These are phyloP conservation scores for Fusarium sp. DNA, from an alignment of 2,329 filamentous ascomycete species.

Conservation along the genomic window DNA sequence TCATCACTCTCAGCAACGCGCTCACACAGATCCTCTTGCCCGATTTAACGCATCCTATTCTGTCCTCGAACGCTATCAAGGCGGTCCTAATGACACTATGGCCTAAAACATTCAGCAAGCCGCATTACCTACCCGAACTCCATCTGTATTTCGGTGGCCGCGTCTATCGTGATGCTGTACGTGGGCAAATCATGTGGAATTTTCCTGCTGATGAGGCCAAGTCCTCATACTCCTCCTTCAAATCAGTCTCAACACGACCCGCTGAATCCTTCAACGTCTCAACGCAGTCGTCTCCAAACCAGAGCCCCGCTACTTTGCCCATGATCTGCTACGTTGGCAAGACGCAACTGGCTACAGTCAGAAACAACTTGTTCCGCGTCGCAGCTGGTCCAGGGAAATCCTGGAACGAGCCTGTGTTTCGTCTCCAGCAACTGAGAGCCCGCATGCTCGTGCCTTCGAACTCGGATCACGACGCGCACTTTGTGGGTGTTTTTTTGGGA, in stretches of 20 bases:
- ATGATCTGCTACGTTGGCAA: conserved; percentile 60
- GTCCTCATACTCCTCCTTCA: conserved; percentile 47
- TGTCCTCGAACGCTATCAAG: conserved; percentile 54
- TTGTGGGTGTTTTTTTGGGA: conserved; percentile 62
- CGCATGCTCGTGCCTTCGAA: conserved; percentile 59
- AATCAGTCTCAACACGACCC: conserved; percentile 51
- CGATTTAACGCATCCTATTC: conserved; percentile 46
- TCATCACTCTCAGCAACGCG: conserved; percentile 54
- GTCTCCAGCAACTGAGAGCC: conserved; percentile 58
- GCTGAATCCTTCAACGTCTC: conserved; percentile 45
- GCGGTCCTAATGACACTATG: conserved; percentile 57
- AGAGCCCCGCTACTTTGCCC: conserved; percentile 42
- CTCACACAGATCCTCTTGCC: conserved; percentile 55
- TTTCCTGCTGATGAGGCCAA: conserved; percentile 42
- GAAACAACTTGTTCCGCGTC: conserved; percentile 59
- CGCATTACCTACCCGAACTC: conserved; percentile 52
- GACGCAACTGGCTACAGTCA: conserved; percentile 55
- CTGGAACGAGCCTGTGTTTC: conserved; percentile 58
- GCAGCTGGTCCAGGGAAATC: conserved; percentile 51
- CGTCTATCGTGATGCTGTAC: conserved; percentile 56
- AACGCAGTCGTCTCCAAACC: conserved; percentile 35
- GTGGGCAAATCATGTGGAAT: conserved; percentile 61
- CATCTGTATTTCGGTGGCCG: conserved; percentile 60
- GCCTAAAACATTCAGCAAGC: conserved; percentile 47
- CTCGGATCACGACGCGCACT: conserved; percentile 60